Percentiles rank a stretch among this genome's conserved stretches.
Conservation (phyloP, 768 basidiomycete genomes). For the Hygrophoropsis aurantiaca region DNA sequence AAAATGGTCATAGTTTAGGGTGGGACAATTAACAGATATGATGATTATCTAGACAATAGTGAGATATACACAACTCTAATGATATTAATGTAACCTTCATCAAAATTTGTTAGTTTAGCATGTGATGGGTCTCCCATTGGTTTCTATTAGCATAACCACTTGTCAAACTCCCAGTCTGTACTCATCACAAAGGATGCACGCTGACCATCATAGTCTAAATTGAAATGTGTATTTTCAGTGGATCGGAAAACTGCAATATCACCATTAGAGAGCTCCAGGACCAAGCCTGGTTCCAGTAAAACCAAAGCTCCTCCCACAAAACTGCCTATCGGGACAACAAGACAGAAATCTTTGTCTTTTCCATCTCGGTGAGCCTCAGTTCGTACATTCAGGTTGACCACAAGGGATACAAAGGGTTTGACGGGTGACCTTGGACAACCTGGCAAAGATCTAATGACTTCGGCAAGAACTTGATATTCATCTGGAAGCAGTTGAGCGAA, state of each 20-base stretch:
- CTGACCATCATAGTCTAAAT: constrained; percentile 4
- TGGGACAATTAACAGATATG: no score
- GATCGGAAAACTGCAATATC: constrained; percentile 8
- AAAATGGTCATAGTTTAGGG: no score
- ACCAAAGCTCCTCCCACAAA: no score
- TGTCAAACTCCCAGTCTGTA: constrained; percentile 3
- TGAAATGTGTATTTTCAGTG: constrained; percentile 2
- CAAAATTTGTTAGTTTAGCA: no score
- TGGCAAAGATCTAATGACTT: neutral
- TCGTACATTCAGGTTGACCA: constrained; percentile 10
- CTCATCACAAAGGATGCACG: constrained; percentile 6
- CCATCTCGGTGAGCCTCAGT: constrained; percentile 4
- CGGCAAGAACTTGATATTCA: constrained; percentile 1
- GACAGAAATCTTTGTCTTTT: neutral
- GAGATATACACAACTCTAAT: no score
- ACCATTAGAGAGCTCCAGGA: neutral
- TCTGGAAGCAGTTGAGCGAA: no score
- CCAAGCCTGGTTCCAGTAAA: constrained; percentile 5
- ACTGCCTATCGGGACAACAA: constrained; percentile 5
- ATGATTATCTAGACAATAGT: no score
- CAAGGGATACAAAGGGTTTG: neutral
- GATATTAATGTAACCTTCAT: no score
- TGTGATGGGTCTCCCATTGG: no score
- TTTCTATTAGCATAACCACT: no score
- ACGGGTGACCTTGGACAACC: neutral